Base-by-base conservation (phyloP, 1,284 basidiomycete genomes). In the Rhodotorula sp. region DNA sequence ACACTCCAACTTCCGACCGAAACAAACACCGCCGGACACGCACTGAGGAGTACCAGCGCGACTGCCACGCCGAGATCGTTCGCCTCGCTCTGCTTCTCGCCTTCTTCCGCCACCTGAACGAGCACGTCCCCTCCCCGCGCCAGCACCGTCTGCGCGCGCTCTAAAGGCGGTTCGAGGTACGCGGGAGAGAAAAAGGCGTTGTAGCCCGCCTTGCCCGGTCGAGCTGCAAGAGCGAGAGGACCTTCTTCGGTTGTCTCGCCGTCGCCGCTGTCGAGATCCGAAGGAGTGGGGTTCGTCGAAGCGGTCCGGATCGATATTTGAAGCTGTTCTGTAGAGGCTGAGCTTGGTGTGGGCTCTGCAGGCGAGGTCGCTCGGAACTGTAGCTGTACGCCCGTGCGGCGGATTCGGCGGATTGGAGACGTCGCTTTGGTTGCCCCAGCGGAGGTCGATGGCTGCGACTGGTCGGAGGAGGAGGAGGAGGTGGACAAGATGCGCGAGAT, bases 401-500 rank as follows among this genome's bases (percentile, higher is more conserved):
- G 63, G n/a, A 69, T 49, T 5, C 60, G 26, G 6, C 23, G 57
- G 0, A 38, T 38, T 3, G 59, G 8, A 21, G 34, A 15, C 23
- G 26, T 7, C 5, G 50, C 10, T 1, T 49, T 21, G 8, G 59
- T 14, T 16, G 38, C n/a, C 10, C 47, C 4, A 34, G 26, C 45
- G 21, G n/a, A 56, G 18, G 63, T 38, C 28, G 52, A 34, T 2
- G 45, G 5, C 19, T 38, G 49, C 21, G 31, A n/a, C 48, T 8
- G 5, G 15, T 38, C 57, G 6, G 8, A 23, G n/a, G 62, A 28
- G n/a, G 62, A 28, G n/a, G 50, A 60, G 7, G 34, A 34, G 34
- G 52, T 52, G 15, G 56, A 23, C 18, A 71, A 45, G 12, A 91
- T 75, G 0, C 77, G 76, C 2, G 78, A 78, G 18, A 92, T 83